Percentiles rank a stretch among this genome's conserved stretches.
Conservation (phyloP, 2,329 filamentous ascomycete species). For the Cordyceps militaris region DNA sequence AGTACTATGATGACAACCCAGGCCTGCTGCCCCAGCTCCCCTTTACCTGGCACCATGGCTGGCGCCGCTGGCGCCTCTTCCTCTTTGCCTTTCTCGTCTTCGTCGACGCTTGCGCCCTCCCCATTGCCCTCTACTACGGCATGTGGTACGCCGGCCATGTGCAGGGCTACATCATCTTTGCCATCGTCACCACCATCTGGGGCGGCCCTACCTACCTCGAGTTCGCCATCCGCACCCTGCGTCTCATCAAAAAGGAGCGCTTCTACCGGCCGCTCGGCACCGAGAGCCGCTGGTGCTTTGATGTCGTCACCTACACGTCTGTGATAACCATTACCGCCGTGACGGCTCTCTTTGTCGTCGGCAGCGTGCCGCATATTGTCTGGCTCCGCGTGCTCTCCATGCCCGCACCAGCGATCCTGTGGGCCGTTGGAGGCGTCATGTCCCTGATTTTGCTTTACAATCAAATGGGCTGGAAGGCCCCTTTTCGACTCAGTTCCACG, state of each 20-base stretch:
- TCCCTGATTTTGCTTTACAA: conserved; percentile 30
- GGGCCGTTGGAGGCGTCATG: conserved; percentile 37
- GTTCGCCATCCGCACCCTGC: conserved; percentile 41
- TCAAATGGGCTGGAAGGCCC: conserved; percentile 38
- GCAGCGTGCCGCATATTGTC: conserved; percentile 43
- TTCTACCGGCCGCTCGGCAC: conserved; percentile 45
- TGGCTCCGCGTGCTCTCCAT: conserved; percentile 44
- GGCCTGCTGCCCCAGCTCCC: conserved; percentile 32
- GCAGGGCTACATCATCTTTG: conserved; percentile 39
- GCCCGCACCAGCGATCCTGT: conserved; percentile 44
- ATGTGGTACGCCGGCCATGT: conserved; percentile 35
- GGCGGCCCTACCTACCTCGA: conserved; percentile 48
- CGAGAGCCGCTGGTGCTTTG: conserved; percentile 40
- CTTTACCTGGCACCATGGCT: conserved; percentile 35
- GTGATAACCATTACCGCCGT: conserved; percentile 41
- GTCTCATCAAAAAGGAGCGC: conserved; percentile 41
- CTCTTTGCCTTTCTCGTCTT: conserved; percentile 42
- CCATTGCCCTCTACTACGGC: conserved; percentile 46
- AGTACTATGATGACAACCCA: conserved; percentile 34
- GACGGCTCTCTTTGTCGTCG: conserved; percentile 43
- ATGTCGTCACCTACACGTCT: conserved; percentile 41
- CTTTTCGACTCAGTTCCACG: conserved; percentile 58
- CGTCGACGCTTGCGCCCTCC: conserved; percentile 36
- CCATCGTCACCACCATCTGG: conserved; percentile 48
- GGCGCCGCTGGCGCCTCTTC: conserved; percentile 36